These are phyloP conservation scores for Macadamia integrifolia DNA, from an alignment of 164 flowering plant genomes.

Conservation along the genomic window DNA sequence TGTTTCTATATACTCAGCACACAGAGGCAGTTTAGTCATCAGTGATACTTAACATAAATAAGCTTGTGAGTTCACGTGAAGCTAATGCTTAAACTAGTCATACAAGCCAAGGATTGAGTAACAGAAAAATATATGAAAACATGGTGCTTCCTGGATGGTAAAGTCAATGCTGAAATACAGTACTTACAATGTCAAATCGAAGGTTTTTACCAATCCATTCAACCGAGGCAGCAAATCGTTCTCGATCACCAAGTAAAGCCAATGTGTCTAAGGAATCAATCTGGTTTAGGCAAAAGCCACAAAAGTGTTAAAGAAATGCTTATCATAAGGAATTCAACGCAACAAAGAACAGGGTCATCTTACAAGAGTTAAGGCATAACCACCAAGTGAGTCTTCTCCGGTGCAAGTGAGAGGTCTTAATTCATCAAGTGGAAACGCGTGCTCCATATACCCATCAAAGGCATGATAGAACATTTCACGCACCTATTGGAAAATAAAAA, in stretches of 20 bases:
- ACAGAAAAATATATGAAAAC: not conserved
- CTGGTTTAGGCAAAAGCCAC: constrained; percentile 31
- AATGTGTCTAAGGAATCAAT: constrained; percentile 87
- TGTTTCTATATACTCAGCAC: too few species aligned
- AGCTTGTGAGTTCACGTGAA: too few species aligned
- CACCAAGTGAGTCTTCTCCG: constrained; percentile 92
- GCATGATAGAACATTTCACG: constrained; percentile 96
- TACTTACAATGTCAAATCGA: constrained; percentile 92
- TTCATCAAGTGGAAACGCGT: constrained; percentile 96
- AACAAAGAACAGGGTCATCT: constrained; percentile 12
- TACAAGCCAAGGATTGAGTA: not conserved
- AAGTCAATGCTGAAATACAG: constrained; percentile 9
- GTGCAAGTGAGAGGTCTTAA: constrained; percentile 74
- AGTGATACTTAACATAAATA: too few species aligned
- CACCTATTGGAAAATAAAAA: constrained; percentile 40
- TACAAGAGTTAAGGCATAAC: constrained; percentile 95
- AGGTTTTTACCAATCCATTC: constrained; percentile 97
- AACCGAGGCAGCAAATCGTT: constrained; percentile 68
- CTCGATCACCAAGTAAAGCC: constrained; percentile 81
- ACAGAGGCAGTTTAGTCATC: too few species aligned
- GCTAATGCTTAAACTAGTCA: not conserved
- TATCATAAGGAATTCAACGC: not conserved
- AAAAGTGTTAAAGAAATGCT: not conserved
- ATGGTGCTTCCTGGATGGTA: not conserved
- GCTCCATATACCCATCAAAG: constrained; percentile 84